These are phyloP conservation scores for Phytophthora pluvialis DNA, from an alignment of 352 stramenopile genomes.

Conservation along the genomic window DNA sequence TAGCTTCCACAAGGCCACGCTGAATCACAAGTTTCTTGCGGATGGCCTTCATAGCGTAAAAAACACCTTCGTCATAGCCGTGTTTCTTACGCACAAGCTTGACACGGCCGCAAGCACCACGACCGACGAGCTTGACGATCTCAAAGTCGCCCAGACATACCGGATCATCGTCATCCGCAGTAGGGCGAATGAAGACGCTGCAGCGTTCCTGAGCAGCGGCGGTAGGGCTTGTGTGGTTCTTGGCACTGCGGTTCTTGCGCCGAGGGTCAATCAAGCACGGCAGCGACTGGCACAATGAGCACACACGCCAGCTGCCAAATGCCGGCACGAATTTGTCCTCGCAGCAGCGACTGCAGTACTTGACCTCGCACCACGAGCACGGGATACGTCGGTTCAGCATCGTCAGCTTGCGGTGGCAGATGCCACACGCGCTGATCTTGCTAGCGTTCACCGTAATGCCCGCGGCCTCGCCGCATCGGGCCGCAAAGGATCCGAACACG, in stretches of 20 bases:
- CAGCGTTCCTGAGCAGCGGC: conserved; percentile 49
- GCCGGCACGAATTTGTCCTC: conserved; percentile 85
- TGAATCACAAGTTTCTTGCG: conserved; percentile 90
- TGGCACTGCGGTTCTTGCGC: conserved; percentile 73
- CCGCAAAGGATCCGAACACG: conserved; percentile 84
- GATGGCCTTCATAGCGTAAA: conserved; percentile 90
- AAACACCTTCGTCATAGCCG: conserved; percentile 75
- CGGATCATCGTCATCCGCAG: conserved; percentile 54
- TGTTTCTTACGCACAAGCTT: conserved; percentile 91
- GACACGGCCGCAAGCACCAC: conserved; percentile 89
- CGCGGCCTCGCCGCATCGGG: conserved; percentile 65
- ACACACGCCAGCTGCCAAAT: conserved; percentile 83
- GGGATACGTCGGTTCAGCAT: conserved; percentile 81
- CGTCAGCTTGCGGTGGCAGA: conserved; percentile 83
- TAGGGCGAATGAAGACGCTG: conserved; percentile 83
- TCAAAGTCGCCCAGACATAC: conserved; percentile 94
- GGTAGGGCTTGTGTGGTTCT: conserved; percentile 66
- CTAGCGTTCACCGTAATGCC: conserved; percentile 79
- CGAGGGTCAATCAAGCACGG: conserved; percentile 83
- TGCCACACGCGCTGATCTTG: conserved; percentile 75
- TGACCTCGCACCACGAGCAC: conserved; percentile 88
- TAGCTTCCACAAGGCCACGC: conserved; percentile 90
- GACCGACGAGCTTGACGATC: conserved; percentile 97
- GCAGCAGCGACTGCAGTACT: conserved; percentile 86
- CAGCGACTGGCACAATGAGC: conserved; percentile 77